Evolutionary conservation across 441 rosid genomes (phyloP).

Genomic region (Adansonia gregorii): DNA sequence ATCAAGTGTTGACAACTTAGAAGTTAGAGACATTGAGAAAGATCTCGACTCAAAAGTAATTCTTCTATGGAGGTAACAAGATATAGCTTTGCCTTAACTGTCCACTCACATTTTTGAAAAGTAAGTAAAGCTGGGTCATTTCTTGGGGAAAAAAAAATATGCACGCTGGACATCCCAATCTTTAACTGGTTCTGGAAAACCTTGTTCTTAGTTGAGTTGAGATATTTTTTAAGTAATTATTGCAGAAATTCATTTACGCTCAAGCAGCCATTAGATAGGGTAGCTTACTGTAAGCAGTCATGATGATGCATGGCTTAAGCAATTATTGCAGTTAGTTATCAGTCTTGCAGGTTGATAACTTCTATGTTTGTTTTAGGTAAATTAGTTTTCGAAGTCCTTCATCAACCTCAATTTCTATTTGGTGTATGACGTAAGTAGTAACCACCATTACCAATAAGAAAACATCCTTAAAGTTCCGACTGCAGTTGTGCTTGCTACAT

Average conservation of each 20-base stretch:
- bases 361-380: constrained; percentile 6
- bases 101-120: not conserved
- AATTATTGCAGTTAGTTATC: constrained; percentile 6
- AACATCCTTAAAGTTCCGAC: not conserved
- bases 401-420: not conserved
- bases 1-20: constrained; percentile 49
- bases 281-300: constrained; percentile 1
- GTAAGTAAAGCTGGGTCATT: not conserved
- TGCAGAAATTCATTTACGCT: constrained; percentile 5
- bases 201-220: not conserved
- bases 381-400: not conserved
- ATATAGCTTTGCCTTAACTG: constrained; percentile 10
- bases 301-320: constrained; percentile 12
- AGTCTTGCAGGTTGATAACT: not conserved
- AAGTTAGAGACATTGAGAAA: constrained; percentile 84
- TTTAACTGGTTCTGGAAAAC: not conserved
- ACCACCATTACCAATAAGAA: not conserved
- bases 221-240: not conserved
- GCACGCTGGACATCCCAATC: constrained; percentile 15
- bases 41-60: constrained; percentile 91
- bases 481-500: constrained; percentile 4
- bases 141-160: not conserved
- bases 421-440: constrained; percentile 12
- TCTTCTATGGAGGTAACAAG: constrained; percentile 89
- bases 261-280: not conserved